Conservation (phyloP, 2,329 filamentous ascomycete genomes). For the Elsinoe perseae region DNA sequence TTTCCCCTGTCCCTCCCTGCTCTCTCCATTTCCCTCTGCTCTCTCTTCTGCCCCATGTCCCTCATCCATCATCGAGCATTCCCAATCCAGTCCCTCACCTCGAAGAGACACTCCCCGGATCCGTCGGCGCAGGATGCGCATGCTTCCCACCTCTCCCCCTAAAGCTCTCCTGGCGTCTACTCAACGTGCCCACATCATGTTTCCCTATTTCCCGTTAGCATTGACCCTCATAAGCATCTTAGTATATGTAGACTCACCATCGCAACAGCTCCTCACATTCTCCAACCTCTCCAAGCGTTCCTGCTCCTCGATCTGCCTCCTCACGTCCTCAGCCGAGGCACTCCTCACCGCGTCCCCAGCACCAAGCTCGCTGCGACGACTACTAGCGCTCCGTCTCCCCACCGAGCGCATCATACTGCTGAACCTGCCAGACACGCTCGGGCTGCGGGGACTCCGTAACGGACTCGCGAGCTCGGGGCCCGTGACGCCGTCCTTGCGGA, state of each 20-base stretch:
- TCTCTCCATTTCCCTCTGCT: background rate
- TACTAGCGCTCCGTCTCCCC: conserved; percentile 26
- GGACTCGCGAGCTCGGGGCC: background rate
- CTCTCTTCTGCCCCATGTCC: background rate
- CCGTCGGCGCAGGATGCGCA: background rate
- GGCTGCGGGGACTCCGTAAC: background rate
- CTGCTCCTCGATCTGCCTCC: conserved; percentile 68
- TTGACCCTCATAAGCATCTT: conserved; percentile 10
- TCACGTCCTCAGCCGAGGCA: conserved; percentile 70
- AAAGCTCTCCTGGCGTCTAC: conserved; percentile 18
- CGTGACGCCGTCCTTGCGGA: conserved; percentile 9
- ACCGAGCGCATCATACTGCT: conserved; percentile 40
- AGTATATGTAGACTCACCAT: conserved; percentile 65
- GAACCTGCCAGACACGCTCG: conserved; percentile 39
- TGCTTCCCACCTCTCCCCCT: conserved; percentile 15
- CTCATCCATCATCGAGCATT: background rate
- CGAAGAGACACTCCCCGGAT: conserved; percentile 9
- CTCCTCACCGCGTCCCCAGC: conserved; percentile 52
- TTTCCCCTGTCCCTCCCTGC: background rate
- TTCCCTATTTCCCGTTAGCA: conserved; percentile 33
- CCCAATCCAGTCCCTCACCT: background rate
- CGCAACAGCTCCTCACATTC: conserved; percentile 94
- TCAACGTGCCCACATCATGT: conserved; percentile 45
- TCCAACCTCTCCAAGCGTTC: conserved; percentile 72
- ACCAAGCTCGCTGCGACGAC: conserved; percentile 26